A percentile compares a stretch with the other conserved stretches of the same genome.
Conservation (phyloP, 2,329 filamentous ascomycete genomes). For the Fusarium paranaense region DNA sequence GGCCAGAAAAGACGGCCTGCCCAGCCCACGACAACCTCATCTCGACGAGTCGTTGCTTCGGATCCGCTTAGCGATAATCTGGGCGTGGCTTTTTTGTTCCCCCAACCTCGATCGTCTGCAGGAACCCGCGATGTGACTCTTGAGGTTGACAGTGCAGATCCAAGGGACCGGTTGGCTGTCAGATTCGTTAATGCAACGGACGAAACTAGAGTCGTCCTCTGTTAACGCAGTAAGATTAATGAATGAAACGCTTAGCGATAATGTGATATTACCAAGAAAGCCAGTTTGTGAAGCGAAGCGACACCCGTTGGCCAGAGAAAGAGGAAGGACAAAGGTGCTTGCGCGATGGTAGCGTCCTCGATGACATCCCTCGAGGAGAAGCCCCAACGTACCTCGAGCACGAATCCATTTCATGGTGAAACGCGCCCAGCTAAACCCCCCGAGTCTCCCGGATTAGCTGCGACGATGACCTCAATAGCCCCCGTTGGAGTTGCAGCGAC, state of each 20-base stretch:
- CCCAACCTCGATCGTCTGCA: background rate
- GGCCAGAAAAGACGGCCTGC: conserved; percentile 45
- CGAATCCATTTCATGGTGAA: conserved; percentile 26
- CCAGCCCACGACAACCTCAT: conserved; percentile 46
- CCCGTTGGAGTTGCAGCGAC: background rate
- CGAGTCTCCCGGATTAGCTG: conserved; percentile 1
- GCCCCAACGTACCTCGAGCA: conserved; percentile 1
- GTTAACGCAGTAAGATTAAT: conserved; percentile 11
- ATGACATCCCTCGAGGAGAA: background rate
- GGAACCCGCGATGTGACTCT: background rate
- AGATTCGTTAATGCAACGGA: conserved; percentile 14
- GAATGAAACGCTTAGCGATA: conserved; percentile 30
- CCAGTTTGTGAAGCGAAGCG: conserved; percentile 21
- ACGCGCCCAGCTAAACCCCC: conserved; percentile 9
- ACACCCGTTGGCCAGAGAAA: conserved; percentile 24
- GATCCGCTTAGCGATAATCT: background rate
- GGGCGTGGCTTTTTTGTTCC: background rate
- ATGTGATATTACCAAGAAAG: conserved; percentile 23
- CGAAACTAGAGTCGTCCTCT: conserved; percentile 21
- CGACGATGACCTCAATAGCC: background rate
- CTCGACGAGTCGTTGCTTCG: conserved; percentile 1
- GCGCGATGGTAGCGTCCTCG: conserved; percentile 8
- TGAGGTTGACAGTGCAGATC: conserved; percentile 8
- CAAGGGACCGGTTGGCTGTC: conserved; percentile 7
- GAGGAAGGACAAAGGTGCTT: conserved; percentile 14